Base-by-base conservation (phyloP, 2,329 filamentous ascomycete species). In the Lecanicillium sp. region DNA sequence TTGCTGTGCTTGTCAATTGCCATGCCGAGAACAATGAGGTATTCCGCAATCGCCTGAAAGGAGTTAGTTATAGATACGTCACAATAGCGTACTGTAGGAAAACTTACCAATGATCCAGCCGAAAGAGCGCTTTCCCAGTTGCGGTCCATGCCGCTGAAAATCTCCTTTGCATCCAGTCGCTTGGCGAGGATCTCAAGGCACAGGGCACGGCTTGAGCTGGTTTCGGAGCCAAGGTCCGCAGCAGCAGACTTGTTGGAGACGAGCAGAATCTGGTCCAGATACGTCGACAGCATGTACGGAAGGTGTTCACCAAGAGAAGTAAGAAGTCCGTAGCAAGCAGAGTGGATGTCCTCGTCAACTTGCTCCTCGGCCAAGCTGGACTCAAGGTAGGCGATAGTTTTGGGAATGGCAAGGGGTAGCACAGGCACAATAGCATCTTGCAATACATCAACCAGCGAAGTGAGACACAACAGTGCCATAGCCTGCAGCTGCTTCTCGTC, bases 361-460 rank as follows among this genome's bases (percentile, higher is more conserved):
- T 68, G 65, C 12, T 69, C 70, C 13, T 64, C 69, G 34, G 68
- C 65, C 18, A 71, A 65, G 45, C 81, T 85, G 41, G 72, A 62
- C 36, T 79, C 68, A 35, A 97, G 72, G 49, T 94, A 84, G 5
- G 70, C 61, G 32, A 96, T 71, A 1, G 83, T 75, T 46, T 77
- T 81, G 1, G 82, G 79, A 29, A 96, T 75, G 0, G 87, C 80
- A 17, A 71, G 71, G 1, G 90, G 87, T 15, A 97, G 67, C 0
- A 96, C 72, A 0, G 88, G 84, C 15, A 97, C 83, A 43, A 94
- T 84, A 11, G 82, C 83, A 47, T 95, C 87, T 42, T 84, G 82
- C 29, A 97, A 69, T 8, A 95, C 87, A 50, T 95, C 87, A 4
- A 94, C 81, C 51, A 94, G 77, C 2, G 88, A 95, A 3, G 90